Base-by-base conservation (phyloP, 2,329 filamentous ascomycete genomes). In the Coniochaeta sp. region DNA sequence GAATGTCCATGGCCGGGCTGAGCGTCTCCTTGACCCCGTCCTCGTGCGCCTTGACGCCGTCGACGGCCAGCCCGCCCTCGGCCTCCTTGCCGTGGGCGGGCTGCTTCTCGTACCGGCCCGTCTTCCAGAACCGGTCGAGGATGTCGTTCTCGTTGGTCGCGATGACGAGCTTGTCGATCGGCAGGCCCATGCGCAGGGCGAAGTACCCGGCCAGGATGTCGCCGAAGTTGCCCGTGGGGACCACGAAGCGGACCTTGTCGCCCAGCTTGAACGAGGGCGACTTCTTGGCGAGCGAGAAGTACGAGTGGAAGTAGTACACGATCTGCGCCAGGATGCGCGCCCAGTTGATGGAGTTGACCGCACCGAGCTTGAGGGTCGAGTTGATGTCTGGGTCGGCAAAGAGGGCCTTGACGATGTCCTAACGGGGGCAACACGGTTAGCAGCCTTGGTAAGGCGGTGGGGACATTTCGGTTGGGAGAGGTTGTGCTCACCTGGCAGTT, bases 131-230 rank as follows among this genome's bases (percentile, higher is more conserved):
- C 36, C 95, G 86, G 75, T 98, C 85, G 12, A 99, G 84, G 63
- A 98, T 98, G 70, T 98, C 95, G 77, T 99, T 99, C 77, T 96
- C 93, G 74, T 98, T 98, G 58, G 93, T 98, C 0, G 93, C 91
- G 60, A 97, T 89, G 67, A 96, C 86, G 34, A 99, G 85, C 77
- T 93, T 96, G 64, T 95, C 89, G 3, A 88, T 81, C 3, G 93
- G 93, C 3, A 98, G 69, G 38, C 73, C 73, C 73, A 74, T 75
- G 63, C 71, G 71, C 58, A 64, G 58, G 52, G 93, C 93, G 70
- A 98, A 97, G 78, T 93, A 98, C 58, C 93, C 93, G 0, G 91
- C 90, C 4, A 98, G 81, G 66, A 99, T 92, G 72, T 98, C 91
- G 63, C 95, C 91, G 75, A 99, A 99, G 80, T 99, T 98, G 60